A percentile compares a stretch with the other conserved stretches of the same genome.
Evolutionary conservation across 768 basidiomycete genomes (phyloP).

Genomic region (Lactarius tabidus): DNA sequence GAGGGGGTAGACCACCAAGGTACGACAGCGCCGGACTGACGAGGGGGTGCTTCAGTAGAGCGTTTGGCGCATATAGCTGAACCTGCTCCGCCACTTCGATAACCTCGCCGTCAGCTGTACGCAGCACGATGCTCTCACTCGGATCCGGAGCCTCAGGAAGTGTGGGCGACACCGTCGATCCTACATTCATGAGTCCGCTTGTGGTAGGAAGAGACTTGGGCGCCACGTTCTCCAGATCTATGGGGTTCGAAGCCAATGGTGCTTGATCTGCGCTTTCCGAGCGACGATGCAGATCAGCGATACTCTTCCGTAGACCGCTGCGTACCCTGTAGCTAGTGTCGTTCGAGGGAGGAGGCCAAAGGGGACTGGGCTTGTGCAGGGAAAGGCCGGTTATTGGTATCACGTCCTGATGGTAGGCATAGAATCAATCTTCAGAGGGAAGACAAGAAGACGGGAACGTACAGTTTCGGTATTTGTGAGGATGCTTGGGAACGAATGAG

Average conservation of each 20-base stretch:
- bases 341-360: conserved; percentile 74
- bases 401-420: conserved; percentile 53
- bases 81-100: conserved; percentile 64
- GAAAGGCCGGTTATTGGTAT: conserved; percentile 73
- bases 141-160: conserved; percentile 33
- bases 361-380: conserved; percentile 70
- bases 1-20: conserved; percentile 86
- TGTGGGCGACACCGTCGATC: conserved; percentile 45
- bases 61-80: conserved; percentile 84
- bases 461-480: conserved; percentile 82
- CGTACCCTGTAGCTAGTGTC: conserved; percentile 57
- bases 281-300: conserved; percentile 48
- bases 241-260: neutral
- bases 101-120: conserved; percentile 46
- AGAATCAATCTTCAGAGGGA: neutral
- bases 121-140: conserved; percentile 45
- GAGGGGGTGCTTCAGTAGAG: conserved; percentile 69
- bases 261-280: neutral
- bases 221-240: conserved; percentile 8
- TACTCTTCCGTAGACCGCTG: conserved; percentile 53
- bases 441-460: conserved; percentile 26
- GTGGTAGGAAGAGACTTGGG: conserved; percentile 28
- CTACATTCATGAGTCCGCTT: conserved; percentile 43
- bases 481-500: conserved; percentile 90
- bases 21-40: conserved; percentile 79